Percentiles rank a stretch among this genome's conserved stretches.
phyloP scores from a whole-genome alignment of 1,139 yeast species.

The Blastobotrys buckinghamii region DNA sequence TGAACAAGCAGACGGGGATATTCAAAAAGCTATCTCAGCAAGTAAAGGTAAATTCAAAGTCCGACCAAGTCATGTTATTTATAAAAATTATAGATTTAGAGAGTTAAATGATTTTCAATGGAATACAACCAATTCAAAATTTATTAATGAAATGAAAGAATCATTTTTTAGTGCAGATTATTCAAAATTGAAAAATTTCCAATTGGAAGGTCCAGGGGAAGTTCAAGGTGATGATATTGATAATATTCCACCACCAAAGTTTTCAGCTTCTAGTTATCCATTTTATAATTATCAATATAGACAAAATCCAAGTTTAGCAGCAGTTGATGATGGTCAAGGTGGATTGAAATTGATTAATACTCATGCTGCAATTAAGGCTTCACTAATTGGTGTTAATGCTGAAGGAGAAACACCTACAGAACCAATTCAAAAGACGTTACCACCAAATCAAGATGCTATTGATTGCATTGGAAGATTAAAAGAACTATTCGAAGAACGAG shows the following conservation, averaged over 20 bases:
- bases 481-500: slow-evolving; percentile 58
- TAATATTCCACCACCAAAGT: slow-evolving; percentile 81
- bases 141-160: slow-evolving; percentile 39
- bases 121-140: slow-evolving; percentile 51
- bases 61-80: slow-evolving; percentile 62
- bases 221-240: slow-evolving; percentile 36
- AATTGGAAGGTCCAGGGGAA: slow-evolving; percentile 31
- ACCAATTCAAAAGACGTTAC: not conserved
- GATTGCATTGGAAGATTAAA: slow-evolving; percentile 50
- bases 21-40: slow-evolving; percentile 46
- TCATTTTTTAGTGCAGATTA: slow-evolving; percentile 41
- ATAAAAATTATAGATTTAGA: slow-evolving; percentile 70
- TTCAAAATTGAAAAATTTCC: slow-evolving; percentile 34
- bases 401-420: slow-evolving; percentile 37
- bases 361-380: slow-evolving; percentile 30
- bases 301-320: slow-evolving; percentile 48
- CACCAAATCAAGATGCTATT: slow-evolving; percentile 15
- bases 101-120: slow-evolving; percentile 87
- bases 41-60: slow-evolving; percentile 34
- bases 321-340: slow-evolving; percentile 51
- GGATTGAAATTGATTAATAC: slow-evolving; percentile 28
- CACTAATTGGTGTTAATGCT: slow-evolving; percentile 39
- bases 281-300: slow-evolving; percentile 57
- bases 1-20: slow-evolving; percentile 42
- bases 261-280: slow-evolving; percentile 71